Percentiles rank a stretch among this genome's conserved stretches.
Conservation (phyloP, 2,329 filamentous ascomycete genomes). For the Aspergillus novoparasiticus region DNA sequence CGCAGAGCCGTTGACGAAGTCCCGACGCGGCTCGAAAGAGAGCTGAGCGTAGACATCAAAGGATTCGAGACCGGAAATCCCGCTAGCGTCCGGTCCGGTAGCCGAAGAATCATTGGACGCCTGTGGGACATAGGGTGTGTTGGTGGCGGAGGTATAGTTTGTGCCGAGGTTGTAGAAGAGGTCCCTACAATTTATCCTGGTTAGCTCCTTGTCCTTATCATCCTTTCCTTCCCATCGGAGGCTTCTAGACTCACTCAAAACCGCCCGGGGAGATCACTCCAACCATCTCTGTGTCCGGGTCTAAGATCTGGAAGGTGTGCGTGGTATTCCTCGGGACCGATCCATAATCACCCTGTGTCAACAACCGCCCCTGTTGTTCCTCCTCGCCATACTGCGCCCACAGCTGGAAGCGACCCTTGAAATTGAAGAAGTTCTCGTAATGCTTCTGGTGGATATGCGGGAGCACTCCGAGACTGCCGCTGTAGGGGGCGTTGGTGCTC, state of each 20-base stretch:
- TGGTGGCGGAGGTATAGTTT: constrained; percentile 38
- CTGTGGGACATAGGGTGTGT: constrained; percentile 41
- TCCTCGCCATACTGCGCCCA: constrained; percentile 43
- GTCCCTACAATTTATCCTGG: constrained; percentile 21
- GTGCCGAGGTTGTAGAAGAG: constrained; percentile 47
- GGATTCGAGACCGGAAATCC: constrained; percentile 40
- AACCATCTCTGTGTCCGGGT: constrained; percentile 52
- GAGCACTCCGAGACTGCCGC: constrained; percentile 43
- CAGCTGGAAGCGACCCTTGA: constrained; percentile 50
- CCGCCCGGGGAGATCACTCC: constrained; percentile 52
- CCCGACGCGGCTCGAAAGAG: constrained; percentile 43
- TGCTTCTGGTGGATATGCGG: constrained; percentile 47
- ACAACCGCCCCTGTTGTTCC: constrained; percentile 41
- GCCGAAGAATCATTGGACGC: constrained; percentile 31
- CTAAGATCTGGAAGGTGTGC: constrained; percentile 53
- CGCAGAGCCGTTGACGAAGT: constrained; percentile 47
- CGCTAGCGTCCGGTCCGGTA: constrained; percentile 28
- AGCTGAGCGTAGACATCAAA: constrained; percentile 51
- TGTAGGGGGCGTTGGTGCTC: constrained; percentile 46
- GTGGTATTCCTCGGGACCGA: constrained; percentile 50
- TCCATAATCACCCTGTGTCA: constrained; percentile 51
- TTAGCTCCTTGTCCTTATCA: not conserved
- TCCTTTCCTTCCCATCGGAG: not conserved
- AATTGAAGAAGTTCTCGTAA: constrained; percentile 53
- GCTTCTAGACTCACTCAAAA: constrained; percentile 44